phyloP scores from a whole-genome alignment of 495 filamentous ascomycete species.

The Stereocaulon alpinum region DNA sequence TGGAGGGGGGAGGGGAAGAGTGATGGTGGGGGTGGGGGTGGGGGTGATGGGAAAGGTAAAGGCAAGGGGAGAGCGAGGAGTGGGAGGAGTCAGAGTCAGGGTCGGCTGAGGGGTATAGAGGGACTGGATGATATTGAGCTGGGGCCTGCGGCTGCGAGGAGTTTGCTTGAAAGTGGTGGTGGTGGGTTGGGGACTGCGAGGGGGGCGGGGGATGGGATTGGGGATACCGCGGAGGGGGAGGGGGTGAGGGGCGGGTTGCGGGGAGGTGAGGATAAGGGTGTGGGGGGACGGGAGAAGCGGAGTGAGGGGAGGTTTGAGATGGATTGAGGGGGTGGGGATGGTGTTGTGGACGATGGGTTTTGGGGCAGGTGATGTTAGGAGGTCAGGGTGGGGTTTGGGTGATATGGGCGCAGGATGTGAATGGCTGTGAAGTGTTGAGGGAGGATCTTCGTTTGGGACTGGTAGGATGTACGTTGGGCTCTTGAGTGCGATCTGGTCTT shows the following conservation, averaged over 20 bases:
- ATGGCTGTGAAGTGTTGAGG: too few relatives aligned
- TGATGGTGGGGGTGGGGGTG: background rate
- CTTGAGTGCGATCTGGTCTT: too few relatives aligned
- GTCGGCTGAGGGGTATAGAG: background rate
- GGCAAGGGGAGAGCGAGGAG: background rate
- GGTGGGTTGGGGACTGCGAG: background rate
- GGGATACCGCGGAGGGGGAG: background rate
- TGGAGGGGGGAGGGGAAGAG: background rate
- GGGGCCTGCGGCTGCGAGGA: background rate
- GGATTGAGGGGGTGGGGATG: background rate
- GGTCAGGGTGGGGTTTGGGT: background rate
- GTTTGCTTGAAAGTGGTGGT: constrained; percentile 6
- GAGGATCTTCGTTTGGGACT: too few relatives aligned
- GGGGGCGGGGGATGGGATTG: background rate
- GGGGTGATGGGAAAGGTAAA: background rate
- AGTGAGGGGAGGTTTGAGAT: background rate
- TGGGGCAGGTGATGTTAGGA: background rate
- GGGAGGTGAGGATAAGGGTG: background rate
- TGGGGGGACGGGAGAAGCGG: background rate
- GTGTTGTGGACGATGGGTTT: background rate
- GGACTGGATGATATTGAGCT: background rate
- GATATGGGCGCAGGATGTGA: too few relatives aligned
- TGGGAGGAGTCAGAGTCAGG: background rate
- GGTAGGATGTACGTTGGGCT: too few relatives aligned
- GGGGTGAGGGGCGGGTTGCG: background rate